These are phyloP conservation scores for Parathielavia hyrcaniae DNA, from an alignment of 495 filamentous ascomycete genomes.

Conservation along the genomic window DNA sequence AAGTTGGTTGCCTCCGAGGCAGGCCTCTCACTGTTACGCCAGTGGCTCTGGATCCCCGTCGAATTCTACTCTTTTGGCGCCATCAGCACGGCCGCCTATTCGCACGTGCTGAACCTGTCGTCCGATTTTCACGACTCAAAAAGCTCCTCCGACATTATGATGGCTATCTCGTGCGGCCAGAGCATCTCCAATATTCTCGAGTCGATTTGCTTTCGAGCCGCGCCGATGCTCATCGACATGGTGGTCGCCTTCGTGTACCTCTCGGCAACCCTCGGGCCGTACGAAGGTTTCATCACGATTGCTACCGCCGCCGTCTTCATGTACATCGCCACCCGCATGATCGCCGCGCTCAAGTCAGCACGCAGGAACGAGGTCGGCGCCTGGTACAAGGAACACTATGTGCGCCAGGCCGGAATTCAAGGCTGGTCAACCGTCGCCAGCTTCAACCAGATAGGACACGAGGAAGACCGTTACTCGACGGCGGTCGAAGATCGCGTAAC, in stretches of 20 bases:
- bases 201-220: slow-evolving; percentile 57
- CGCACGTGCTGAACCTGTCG: slow-evolving; percentile 70
- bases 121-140: slow-evolving; percentile 76
- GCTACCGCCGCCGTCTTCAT: slow-evolving; percentile 57
- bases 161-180: slow-evolving; percentile 59
- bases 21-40: slow-evolving; percentile 48
- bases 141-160: slow-evolving; percentile 62
- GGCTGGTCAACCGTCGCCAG: slow-evolving; percentile 65
- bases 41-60: slow-evolving; percentile 60
- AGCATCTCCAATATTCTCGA: slow-evolving; percentile 60
- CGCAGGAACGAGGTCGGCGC: slow-evolving; percentile 32
- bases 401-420: slow-evolving; percentile 57
- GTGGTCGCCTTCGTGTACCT: slow-evolving; percentile 62
- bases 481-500: slow-evolving; percentile 42
- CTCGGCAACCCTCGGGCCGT: slow-evolving; percentile 61
- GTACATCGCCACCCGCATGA: slow-evolving; percentile 53
- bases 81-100: slow-evolving; percentile 60
- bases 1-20: slow-evolving; percentile 52
- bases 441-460: slow-evolving; percentile 65
- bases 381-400: slow-evolving; percentile 52
- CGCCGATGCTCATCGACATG: slow-evolving; percentile 68
- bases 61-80: slow-evolving; percentile 57
- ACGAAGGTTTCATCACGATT: slow-evolving; percentile 65
- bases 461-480: slow-evolving; percentile 54
- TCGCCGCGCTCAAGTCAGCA: slow-evolving; percentile 35